phyloP scores from a whole-genome alignment of 257 asterid genomes.

The Apocynum venetum region DNA sequence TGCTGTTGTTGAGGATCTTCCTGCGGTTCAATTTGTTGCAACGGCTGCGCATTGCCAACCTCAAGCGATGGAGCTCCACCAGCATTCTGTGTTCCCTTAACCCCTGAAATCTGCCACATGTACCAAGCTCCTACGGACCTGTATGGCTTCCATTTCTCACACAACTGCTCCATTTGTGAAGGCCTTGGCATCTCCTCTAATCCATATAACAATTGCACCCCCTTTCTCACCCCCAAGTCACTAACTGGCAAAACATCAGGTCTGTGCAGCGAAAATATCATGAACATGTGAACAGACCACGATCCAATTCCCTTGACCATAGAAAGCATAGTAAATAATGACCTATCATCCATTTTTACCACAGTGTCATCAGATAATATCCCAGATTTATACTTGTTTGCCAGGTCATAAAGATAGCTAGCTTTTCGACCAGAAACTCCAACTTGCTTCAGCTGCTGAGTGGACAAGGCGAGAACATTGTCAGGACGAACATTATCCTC shows the following conservation, averaged over 20 bases:
- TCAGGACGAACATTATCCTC: conserved; percentile 63
- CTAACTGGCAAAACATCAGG: conserved; percentile 96
- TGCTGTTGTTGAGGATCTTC: conserved; percentile 59
- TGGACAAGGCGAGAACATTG: conserved; percentile 55
- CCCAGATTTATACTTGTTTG: conserved; percentile 73
- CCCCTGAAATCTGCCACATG: conserved; percentile 88
- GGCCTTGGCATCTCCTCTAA: conserved; percentile 89
- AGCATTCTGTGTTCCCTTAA: conserved; percentile 52
- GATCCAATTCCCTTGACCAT: conserved; percentile 98
- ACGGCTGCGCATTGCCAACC: conserved; percentile 49
- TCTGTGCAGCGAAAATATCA: conserved; percentile 85
- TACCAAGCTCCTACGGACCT: conserved; percentile 97
- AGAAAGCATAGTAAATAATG: conserved; percentile 85
- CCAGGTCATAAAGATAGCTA: conserved; percentile 74
- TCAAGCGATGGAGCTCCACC: conserved; percentile 41
- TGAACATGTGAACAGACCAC: conserved; percentile 98
- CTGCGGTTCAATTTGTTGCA: conserved; percentile 61
- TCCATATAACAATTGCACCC: conserved; percentile 77
- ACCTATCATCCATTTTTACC: conserved; percentile 89
- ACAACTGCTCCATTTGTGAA: conserved; percentile 79
- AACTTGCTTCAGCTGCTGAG: conserved; percentile 84
- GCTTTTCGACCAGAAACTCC: conserved; percentile 93
- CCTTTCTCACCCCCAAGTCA: conserved; percentile 93
- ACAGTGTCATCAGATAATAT: conserved; percentile 73
- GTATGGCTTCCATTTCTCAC: conserved; percentile 94